phyloP scores from a whole-genome alignment of 1,284 basidiomycete genomes.

The Sanguinoderma infundibulare region DNA sequence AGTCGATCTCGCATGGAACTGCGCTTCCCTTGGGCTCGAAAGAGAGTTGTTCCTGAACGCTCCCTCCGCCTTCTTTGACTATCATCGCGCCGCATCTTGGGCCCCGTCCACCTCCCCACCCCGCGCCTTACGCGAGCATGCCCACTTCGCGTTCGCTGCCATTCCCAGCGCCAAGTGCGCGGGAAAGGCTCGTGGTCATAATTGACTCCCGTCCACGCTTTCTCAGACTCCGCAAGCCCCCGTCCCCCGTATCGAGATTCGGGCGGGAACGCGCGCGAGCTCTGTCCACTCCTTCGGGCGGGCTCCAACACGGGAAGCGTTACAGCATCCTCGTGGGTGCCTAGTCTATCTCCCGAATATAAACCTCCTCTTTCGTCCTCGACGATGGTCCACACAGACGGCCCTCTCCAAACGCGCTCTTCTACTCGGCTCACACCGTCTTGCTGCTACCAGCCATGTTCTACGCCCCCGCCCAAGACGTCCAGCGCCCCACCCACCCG shows the following conservation, averaged over 20 bases:
- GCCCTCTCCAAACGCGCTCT: conserved; percentile 16
- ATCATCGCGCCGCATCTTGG: conserved; percentile 21
- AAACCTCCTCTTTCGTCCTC: conserved; percentile 25
- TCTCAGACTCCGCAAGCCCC: conserved; percentile 24
- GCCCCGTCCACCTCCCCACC: conserved; percentile 20
- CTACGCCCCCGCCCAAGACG: conserved; percentile 43
- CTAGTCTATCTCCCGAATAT: conserved; percentile 26
- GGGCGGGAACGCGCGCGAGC: conserved; percentile 27
- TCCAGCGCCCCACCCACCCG: conserved; percentile 64
- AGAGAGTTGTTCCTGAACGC: conserved; percentile 33
- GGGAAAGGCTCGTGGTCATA: conserved; percentile 26
- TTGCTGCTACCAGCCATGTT: conserved; percentile 35
- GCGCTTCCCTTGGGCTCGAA: conserved; percentile 29
- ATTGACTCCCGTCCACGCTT: conserved; percentile 27
- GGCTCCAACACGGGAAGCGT: conserved; percentile 26
- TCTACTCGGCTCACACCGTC: conserved; percentile 19
- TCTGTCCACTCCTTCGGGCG: conserved; percentile 23
- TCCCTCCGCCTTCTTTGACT: conserved; percentile 21
- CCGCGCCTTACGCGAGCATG: conserved; percentile 29
- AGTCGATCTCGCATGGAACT: conserved; percentile 25
- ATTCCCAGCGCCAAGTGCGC: conserved; percentile 25
- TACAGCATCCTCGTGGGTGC: conserved; percentile 34
- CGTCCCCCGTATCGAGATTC: conserved; percentile 25
- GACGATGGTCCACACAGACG: conserved; percentile 19
- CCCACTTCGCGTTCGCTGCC: conserved; percentile 13